phyloP scores from a whole-genome alignment of 2,329 filamentous ascomycete species.

The Trichoderma lentiforme region DNA sequence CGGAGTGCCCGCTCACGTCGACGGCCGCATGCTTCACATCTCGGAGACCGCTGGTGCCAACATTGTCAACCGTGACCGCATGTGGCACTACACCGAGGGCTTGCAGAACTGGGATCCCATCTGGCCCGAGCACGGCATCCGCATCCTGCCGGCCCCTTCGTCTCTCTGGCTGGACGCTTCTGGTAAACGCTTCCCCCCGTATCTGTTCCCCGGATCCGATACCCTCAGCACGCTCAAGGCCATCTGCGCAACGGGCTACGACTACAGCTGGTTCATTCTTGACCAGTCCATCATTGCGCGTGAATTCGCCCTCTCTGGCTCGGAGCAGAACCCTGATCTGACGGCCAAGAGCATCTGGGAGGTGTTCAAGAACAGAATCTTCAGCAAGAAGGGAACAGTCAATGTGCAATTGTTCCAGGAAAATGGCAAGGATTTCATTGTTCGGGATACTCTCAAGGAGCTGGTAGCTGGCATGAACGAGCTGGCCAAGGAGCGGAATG shows the following conservation, averaged over 20 bases:
- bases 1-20: slow-evolving; percentile 62
- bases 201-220: slow-evolving; percentile 55
- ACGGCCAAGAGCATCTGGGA: slow-evolving; percentile 55
- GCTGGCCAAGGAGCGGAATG: slow-evolving; percentile 44
- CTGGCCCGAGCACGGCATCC: slow-evolving; percentile 60
- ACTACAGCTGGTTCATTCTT: slow-evolving; percentile 62
- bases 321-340: slow-evolving; percentile 61
- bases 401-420: slow-evolving; percentile 58
- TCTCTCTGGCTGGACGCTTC: slow-evolving; percentile 61
- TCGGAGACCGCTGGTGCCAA: slow-evolving; percentile 50
- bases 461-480: slow-evolving; percentile 59
- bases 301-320: slow-evolving; percentile 60
- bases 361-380: slow-evolving; percentile 45
- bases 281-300: slow-evolving; percentile 57
- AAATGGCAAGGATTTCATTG: slow-evolving; percentile 57
- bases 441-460: slow-evolving; percentile 53
- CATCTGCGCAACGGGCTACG: slow-evolving; percentile 58
- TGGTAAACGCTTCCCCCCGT: slow-evolving; percentile 55
- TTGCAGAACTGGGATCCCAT: slow-evolving; percentile 60
- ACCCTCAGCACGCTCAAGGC: slow-evolving; percentile 56
- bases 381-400: slow-evolving; percentile 49
- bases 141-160: slow-evolving; percentile 57
- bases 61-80: slow-evolving; percentile 58
- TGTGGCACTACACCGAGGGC: slow-evolving; percentile 67
- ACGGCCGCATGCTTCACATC: slow-evolving; percentile 60